Conservation (phyloP, 2,329 filamentous ascomycete genomes). For the Cladorrhinum sp. region DNA sequence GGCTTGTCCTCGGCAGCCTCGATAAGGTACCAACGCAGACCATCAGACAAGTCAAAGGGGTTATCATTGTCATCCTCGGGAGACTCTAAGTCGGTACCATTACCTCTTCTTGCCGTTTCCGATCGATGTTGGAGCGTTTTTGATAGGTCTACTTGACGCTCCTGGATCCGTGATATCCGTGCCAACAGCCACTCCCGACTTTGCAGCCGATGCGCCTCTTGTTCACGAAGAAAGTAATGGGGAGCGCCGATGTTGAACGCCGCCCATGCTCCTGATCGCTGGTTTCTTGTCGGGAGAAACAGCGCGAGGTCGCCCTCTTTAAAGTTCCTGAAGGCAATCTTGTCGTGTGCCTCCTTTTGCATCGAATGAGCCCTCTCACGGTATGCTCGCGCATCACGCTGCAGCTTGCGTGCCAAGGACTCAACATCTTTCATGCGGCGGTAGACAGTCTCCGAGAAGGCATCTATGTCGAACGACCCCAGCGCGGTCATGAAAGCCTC, state of each 20-base stretch:
- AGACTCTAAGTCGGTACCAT: conserved; percentile 47
- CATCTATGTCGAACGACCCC: conserved; percentile 76
- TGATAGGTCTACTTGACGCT: conserved; percentile 88
- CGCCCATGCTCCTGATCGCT: conserved; percentile 92
- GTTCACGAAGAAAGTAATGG: conserved; percentile 93
- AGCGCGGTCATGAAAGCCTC: conserved; percentile 69
- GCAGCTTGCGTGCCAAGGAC: conserved; percentile 87
- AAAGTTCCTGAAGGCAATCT: conserved; percentile 93
- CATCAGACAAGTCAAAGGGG: conserved; percentile 93
- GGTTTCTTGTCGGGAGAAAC: conserved; percentile 91
- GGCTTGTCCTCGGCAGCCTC: conserved; percentile 92
- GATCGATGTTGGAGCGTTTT: conserved; percentile 61
- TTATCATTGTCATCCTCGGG: conserved; percentile 81
- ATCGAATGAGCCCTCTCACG: conserved; percentile 79
- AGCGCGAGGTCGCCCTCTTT: conserved; percentile 94
- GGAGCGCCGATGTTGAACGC: conserved; percentile 97
- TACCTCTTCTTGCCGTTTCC: conserved; percentile 24
- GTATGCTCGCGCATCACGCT: conserved; percentile 81
- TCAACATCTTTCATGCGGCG: conserved; percentile 93
- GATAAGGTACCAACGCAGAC: conserved; percentile 91
- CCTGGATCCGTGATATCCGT: conserved; percentile 85
- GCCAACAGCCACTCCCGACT: conserved; percentile 95
- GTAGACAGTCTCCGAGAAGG: conserved; percentile 79
- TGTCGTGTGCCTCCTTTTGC: conserved; percentile 86
- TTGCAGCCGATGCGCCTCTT: conserved; percentile 80